phyloP scores from a whole-genome alignment of 1,284 basidiomycete genomes.

The Erythrobasidium hasegawianum region DNA sequence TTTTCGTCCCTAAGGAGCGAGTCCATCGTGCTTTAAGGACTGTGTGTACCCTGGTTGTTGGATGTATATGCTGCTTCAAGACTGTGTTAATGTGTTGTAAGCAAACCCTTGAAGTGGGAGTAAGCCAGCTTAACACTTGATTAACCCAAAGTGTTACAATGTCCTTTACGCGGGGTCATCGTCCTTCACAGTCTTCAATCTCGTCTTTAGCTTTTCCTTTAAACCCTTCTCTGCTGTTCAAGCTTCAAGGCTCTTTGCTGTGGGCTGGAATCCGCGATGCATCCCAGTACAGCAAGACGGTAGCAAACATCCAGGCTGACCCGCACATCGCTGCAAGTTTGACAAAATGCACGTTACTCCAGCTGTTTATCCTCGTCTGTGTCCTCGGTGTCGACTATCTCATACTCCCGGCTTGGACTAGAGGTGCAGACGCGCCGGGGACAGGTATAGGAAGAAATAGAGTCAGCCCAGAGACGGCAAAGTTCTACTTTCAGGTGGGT shows the following conservation, averaged over 20 bases:
- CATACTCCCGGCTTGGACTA: constrained; percentile 30
- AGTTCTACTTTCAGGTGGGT: constrained; percentile 32
- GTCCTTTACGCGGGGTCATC: constrained; percentile 1
- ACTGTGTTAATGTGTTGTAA: no score
- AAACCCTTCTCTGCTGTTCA: constrained; percentile 8
- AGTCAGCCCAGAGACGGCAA: constrained; percentile 22
- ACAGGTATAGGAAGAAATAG: constrained; percentile 11
- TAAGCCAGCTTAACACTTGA: not conserved
- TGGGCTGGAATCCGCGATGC: constrained; percentile 21
- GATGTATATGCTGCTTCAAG: no score
- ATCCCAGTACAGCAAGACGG: constrained; percentile 16
- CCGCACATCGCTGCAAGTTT: constrained; percentile 20
- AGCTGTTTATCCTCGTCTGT: constrained; percentile 32
- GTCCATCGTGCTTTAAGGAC: no score
- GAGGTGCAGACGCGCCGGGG: constrained; percentile 10
- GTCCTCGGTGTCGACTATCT: constrained; percentile 31
- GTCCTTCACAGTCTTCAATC: constrained; percentile 28
- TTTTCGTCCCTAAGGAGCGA: no score
- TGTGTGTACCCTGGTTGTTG: no score
- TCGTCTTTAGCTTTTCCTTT: constrained; percentile 31
- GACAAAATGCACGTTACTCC: constrained; percentile 32
- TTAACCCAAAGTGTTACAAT: not conserved
- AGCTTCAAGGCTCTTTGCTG: constrained; percentile 26
- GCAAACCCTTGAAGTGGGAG: no score
- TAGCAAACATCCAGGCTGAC: constrained; percentile 26